Evolutionary conservation across 2,329 filamentous ascomycete genomes (phyloP), one percentile per base, ranked within the genome.

Genomic region (Ophiostoma fasciatum): DNA sequence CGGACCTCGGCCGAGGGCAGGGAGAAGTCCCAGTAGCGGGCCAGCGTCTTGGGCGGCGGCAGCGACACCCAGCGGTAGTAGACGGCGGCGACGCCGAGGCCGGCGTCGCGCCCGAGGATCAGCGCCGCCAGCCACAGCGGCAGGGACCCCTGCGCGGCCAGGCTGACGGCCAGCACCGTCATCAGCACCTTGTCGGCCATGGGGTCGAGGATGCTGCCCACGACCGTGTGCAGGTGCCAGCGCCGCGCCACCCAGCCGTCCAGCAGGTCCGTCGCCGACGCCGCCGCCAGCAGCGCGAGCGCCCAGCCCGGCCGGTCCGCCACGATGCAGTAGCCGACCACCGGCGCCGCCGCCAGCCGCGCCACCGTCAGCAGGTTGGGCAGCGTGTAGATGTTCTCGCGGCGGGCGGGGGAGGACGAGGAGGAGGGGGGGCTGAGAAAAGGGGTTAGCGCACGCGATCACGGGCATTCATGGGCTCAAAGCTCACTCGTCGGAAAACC

Each of bases 181-280:
- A 98, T 96, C 45, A 98, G 69, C 8, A 75, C 71, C 62, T 98
- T 98, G 59, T 98, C 90, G 4, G 90, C 90, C 81, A 94, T 90
- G 6, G 90, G 90, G 51, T 94, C 87, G 43, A 98, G 84, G 21
- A 98, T 75, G 37, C 83, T 92, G 37, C 90, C 90, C 9, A 96
- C 84, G 1, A 98, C 88, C 1, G 90, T 96, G 56, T 90, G 81
- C 39, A 84, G 68, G 34, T 88, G 79, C 75, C 81, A 96, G 41
- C 68, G 71, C 28, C 90, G 74, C 19, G 90, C 90, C 49, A 98
- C 90, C 69, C 79, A 96, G 39, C 90, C 90, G 54, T 98, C 90
- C 3, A 96, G 69, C 7, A 94, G 65, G 53, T 98, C 90, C 1
- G 88, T 94, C 47, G 94, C 64, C 31, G 84, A 85, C 4, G 90